phyloP scores from a whole-genome alignment of 768 basidiomycete genomes.

The Floccularia luteovirens region DNA sequence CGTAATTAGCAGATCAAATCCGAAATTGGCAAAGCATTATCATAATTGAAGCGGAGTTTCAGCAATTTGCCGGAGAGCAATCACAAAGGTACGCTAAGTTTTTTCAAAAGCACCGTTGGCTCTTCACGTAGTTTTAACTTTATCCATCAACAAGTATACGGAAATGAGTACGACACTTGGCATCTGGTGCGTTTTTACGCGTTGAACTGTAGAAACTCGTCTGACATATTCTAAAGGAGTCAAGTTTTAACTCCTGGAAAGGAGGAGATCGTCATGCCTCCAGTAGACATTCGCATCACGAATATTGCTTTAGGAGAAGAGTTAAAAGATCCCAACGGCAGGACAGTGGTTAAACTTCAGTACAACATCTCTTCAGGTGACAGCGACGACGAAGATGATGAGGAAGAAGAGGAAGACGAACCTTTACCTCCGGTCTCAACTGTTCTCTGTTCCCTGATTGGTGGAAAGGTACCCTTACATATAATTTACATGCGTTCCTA shows the following conservation, averaged over 20 bases:
- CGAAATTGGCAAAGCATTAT: neutral
- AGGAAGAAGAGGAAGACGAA: slow-evolving; percentile 34
- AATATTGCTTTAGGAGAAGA: slow-evolving; percentile 77
- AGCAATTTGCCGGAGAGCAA: slow-evolving; percentile 13
- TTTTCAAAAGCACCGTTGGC: neutral
- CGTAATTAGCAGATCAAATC: neutral
- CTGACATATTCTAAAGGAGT: slow-evolving; percentile 39
- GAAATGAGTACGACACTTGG: slow-evolving; percentile 58
- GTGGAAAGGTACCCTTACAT: slow-evolving; percentile 61
- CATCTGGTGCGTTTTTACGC: slow-evolving; percentile 48
- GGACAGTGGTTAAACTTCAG: slow-evolving; percentile 63
- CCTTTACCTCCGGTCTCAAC: slow-evolving; percentile 28
- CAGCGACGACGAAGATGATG: slow-evolving; percentile 37
- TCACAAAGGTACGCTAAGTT: neutral
- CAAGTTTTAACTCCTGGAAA: slow-evolving; percentile 50
- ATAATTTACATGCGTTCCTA: neutral
- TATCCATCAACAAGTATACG: slow-evolving; percentile 4
- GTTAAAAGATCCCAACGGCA: slow-evolving; percentile 48
- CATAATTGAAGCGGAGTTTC: slow-evolving; percentile 38
- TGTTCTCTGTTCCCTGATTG: slow-evolving; percentile 72
- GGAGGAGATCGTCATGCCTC: slow-evolving; percentile 47
- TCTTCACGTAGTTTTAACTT: slow-evolving; percentile 9
- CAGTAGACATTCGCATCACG: slow-evolving; percentile 69
- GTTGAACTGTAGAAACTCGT: slow-evolving; percentile 8
- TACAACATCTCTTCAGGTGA: slow-evolving; percentile 31